Evolutionary conservation across 192 early-diverging fungal genomes (phyloP).

Genomic region (Coemansia sp.): DNA sequence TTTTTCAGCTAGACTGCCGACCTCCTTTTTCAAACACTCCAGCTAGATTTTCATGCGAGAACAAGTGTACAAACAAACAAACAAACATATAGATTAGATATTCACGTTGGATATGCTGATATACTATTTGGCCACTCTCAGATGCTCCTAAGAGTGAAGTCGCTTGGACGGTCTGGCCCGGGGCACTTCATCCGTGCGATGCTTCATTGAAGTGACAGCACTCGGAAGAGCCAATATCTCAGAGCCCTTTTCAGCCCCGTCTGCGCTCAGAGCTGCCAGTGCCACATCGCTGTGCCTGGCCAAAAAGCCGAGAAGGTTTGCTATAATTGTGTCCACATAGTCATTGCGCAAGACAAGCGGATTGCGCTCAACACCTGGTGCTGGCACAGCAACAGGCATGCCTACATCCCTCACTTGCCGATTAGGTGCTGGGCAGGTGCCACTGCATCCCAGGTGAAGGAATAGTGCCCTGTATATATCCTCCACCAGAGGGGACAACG

Average conservation of each 20-base stretch:
- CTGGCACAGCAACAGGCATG: background rate
- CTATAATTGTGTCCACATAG: background rate
- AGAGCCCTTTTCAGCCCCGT: background rate
- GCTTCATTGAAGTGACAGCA: background rate
- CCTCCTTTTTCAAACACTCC: background rate
- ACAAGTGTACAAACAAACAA: background rate
- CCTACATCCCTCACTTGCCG: background rate
- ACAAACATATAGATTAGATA: background rate
- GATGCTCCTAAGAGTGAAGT: background rate
- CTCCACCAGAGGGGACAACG: background rate
- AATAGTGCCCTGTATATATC: background rate
- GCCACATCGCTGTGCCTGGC: background rate
- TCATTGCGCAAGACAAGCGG: background rate
- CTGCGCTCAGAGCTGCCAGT: background rate
- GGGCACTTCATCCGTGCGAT: background rate
- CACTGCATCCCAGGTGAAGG: background rate
- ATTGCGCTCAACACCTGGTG: background rate
- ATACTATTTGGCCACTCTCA: background rate
- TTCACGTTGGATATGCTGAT: too few relatives aligned
- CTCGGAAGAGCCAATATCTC: background rate
- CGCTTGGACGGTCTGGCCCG: background rate
- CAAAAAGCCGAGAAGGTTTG: background rate
- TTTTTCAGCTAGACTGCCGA: slow-evolving; percentile 79
- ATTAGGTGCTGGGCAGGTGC: background rate
- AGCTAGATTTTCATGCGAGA: background rate